These are phyloP conservation scores for Vitis hybrid DNA, from an alignment of 177 flowering plant species.

Conservation along the genomic window DNA sequence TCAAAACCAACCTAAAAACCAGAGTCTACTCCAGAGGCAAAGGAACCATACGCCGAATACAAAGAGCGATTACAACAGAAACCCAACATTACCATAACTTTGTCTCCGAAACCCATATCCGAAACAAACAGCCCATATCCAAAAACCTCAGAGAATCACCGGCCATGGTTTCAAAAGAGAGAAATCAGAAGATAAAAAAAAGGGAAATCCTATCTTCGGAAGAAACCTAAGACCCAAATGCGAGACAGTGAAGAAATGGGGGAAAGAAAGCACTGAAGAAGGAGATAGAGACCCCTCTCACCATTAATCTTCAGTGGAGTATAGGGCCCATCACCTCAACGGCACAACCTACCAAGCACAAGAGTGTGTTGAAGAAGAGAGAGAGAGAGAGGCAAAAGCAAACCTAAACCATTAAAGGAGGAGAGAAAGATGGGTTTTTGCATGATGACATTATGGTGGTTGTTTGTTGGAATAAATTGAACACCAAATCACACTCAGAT, in stretches of 20 bases:
- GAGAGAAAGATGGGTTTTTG: constrained; percentile 17
- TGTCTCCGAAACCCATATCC: constrained; percentile 15
- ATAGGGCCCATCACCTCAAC: constrained; percentile 45
- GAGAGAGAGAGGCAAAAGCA: constrained; percentile 22
- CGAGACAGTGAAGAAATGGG: constrained; percentile 24
- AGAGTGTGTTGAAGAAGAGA: constrained; percentile 28
- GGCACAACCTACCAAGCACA: constrained; percentile 55
- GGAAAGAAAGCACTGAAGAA: constrained; percentile 28
- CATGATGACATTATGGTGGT: constrained; percentile 22
- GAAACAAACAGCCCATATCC: constrained; percentile 15
- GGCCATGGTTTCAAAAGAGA: constrained; percentile 3
- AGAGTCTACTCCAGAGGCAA: constrained; percentile 9
- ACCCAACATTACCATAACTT: constrained; percentile 7
- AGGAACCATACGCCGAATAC: constrained; percentile 7
- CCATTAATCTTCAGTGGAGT: constrained; percentile 38
- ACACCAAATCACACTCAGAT: constrained; percentile 11
- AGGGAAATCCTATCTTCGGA: constrained; percentile 11
- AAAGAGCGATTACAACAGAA: not conserved
- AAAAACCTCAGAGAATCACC: constrained; percentile 15
- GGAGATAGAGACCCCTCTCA: constrained; percentile 16
- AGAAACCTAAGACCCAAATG: constrained; percentile 20
- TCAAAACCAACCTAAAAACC: not conserved
- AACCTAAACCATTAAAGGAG: constrained; percentile 42
- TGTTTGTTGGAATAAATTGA: constrained; percentile 8
- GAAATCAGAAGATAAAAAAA: constrained; percentile 12